phyloP scores from a whole-genome alignment of 306 rosid species.

The Canavalia ensiformis region DNA sequence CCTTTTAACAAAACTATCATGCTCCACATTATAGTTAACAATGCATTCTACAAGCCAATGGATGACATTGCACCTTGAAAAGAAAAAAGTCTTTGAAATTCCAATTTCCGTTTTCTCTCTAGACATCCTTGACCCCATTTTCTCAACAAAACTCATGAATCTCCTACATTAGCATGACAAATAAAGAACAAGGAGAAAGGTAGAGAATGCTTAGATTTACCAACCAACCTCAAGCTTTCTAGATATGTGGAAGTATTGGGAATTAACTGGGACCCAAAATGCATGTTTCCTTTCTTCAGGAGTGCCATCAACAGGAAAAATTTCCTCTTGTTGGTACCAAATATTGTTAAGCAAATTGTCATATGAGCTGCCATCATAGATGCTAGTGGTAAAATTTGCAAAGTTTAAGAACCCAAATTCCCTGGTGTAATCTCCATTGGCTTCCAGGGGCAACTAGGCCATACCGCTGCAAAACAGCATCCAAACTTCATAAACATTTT shows the following conservation, averaged over 20 bases:
- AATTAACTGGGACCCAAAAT: slow-evolving; percentile 57
- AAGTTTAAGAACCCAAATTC: slow-evolving; percentile 47
- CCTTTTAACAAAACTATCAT: neutral
- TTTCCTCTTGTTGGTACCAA: slow-evolving; percentile 61
- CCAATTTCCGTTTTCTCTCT: too few relatives aligned
- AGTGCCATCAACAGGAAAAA: slow-evolving; percentile 53
- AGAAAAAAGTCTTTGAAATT: neutral
- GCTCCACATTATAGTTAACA: neutral
- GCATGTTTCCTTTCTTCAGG: slow-evolving; percentile 54
- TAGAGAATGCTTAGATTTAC: neutral
- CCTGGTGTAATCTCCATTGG: slow-evolving; percentile 56
- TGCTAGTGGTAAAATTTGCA: slow-evolving; percentile 46
- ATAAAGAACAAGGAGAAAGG: too few relatives aligned
- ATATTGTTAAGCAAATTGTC: slow-evolving; percentile 56
- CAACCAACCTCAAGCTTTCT: slow-evolving; percentile 44
- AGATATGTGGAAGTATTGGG: slow-evolving; percentile 43
- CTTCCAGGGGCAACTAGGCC: slow-evolving; percentile 52
- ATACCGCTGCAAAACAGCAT: slow-evolving; percentile 45
- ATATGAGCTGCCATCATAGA: slow-evolving; percentile 12
- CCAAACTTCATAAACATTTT: neutral
- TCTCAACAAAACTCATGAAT: neutral
- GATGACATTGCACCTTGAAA: neutral
- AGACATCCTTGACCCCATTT: neutral
- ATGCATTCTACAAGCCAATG: neutral
- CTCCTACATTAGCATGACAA: neutral